Evolutionary conservation across 148 eudicot species (phyloP), one percentile per base, ranked within the genome.

Genomic region (Gaultheria prostrata): DNA sequence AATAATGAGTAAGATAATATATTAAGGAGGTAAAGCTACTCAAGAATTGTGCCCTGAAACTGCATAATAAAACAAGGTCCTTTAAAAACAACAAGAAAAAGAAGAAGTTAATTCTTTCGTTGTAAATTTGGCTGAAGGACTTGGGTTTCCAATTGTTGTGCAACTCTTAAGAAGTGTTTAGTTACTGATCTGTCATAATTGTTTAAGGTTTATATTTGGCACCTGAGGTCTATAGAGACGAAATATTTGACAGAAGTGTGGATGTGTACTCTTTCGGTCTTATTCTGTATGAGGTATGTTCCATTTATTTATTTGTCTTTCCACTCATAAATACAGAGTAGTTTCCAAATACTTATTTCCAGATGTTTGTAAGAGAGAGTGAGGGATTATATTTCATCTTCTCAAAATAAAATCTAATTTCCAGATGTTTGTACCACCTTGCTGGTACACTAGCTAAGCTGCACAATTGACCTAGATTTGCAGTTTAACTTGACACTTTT

Each of bases 261-360:
- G 99, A 97, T 86, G 98, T 86, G 67, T 91, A 91, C 90, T 97
- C 99, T 77, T 97, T 93, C 26, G 98, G 93, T 59, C 73, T 97
- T 71, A 93, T 95, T 89, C 89, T 97, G 32, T 97, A 91, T 79
- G 99, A 97, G 99, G 99, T 97, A 93, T n/a, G 6, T 77, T 78
- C 59, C 10, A 10, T 78, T 46, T 28, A 6, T 77, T 30, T 26
- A 63, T 80, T 63, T 21, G 43, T 24, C 63, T 17, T 70, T 57
- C 57, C 24, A 15, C 32, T n/a, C 26, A 32, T 82, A 78, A 30
- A 74, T 32, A 57, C 3, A 10, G 65, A 21, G 26, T 20, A 63
- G n/a, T 59, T 7, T 5, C 32, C 39, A 53, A 61, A 3, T 18
- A 32, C 79, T 79, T 45, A 54, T 63, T 65, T 83, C 46, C 46